phyloP scores from a whole-genome alignment of 73 alveolate species.

The Paramecium pentaurelia region DNA sequence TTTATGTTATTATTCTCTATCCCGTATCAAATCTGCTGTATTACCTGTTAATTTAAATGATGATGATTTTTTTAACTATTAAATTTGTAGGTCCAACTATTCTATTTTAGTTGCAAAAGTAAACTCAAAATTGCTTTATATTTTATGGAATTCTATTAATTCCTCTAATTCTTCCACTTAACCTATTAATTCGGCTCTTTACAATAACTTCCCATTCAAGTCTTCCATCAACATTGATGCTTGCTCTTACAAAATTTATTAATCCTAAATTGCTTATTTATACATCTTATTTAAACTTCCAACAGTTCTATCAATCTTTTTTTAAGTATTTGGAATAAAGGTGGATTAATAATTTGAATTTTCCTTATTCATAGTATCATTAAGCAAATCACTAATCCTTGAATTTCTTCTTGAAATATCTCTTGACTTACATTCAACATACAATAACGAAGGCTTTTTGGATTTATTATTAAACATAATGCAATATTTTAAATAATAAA shows the following conservation, averaged over 20 bases:
- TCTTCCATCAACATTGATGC: constrained; percentile 19
- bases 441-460: constrained; percentile 18
- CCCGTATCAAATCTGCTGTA: constrained; percentile 29
- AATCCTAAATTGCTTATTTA: not conserved
- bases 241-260: not conserved
- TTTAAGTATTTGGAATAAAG: not conserved
- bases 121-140: not conserved
- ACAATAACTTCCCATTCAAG: constrained; percentile 26
- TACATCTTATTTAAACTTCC: constrained; percentile 37
- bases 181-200: constrained; percentile 44
- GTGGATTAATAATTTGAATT: constrained; percentile 22
- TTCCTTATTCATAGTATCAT: constrained; percentile 33
- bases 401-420: constrained; percentile 34
- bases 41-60: not conserved
- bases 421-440: not conserved
- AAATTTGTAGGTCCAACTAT: not conserved
- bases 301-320: constrained; percentile 16
- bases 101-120: not conserved
- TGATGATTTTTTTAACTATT: not conserved
- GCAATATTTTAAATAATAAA: not conserved
- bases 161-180: constrained; percentile 40
- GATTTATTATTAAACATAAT: not conserved
- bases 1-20: not conserved
- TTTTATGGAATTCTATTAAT: not conserved
- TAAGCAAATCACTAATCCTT: not conserved